Percentiles rank a stretch among this genome's conserved stretches.
Evolutionary conservation across 2,329 filamentous ascomycete species (phyloP).

Genomic region (Trichoderma atrobrunneum): DNA sequence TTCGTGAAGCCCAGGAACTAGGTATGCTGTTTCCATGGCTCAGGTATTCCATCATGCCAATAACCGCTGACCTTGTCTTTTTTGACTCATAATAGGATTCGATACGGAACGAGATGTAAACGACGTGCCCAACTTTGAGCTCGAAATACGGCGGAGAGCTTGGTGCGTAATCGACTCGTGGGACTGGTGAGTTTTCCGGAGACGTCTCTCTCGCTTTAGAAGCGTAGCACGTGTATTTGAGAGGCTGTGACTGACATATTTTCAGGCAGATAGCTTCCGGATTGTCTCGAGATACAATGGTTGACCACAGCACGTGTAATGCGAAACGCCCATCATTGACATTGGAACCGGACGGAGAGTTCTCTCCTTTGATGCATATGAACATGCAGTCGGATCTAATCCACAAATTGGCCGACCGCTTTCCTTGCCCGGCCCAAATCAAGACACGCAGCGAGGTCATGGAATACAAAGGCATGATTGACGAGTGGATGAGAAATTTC

Average conservation of each 20-base stretch:
- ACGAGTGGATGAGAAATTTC: conserved; percentile 42
- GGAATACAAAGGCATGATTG: conserved; percentile 32
- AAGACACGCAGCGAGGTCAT: conserved; percentile 28
- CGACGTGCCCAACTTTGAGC: conserved; percentile 29
- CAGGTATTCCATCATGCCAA: background rate
- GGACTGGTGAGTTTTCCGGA: conserved; percentile 30
- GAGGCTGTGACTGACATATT: background rate
- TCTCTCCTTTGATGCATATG: conserved; percentile 32
- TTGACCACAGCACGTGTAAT: conserved; percentile 30
- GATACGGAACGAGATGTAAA: conserved; percentile 25
- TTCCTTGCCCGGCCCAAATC: conserved; percentile 29
- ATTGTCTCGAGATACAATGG: conserved; percentile 31
- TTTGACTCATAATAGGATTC: conserved; percentile 21
- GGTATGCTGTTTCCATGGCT: conserved; percentile 19
- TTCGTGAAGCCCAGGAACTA: conserved; percentile 32
- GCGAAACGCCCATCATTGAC: conserved; percentile 30
- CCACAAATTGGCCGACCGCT: conserved; percentile 25
- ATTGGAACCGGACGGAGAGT: conserved; percentile 28
- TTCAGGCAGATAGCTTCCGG: conserved; percentile 35
- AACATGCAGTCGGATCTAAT: conserved; percentile 31
- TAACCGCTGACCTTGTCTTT: background rate
- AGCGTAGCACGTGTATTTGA: background rate
- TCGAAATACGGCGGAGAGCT: conserved; percentile 32
- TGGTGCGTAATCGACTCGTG: conserved; percentile 35
- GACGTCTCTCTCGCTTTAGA: background rate